Conservation (phyloP, 306 rosid genomes). For the Hippophae tibetana region DNA sequence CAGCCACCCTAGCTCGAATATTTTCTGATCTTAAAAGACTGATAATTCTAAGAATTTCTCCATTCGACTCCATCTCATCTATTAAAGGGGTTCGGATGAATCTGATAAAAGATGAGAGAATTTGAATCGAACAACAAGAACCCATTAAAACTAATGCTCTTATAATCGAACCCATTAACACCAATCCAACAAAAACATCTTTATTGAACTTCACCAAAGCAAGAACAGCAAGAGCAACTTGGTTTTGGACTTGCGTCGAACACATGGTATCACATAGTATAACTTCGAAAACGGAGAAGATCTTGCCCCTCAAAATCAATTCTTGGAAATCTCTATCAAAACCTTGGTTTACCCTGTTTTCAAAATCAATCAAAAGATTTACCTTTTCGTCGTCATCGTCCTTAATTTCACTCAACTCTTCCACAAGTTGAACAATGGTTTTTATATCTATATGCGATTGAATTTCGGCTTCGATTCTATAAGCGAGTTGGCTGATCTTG, state of each 20-base stretch:
- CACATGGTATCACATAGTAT: conserved; percentile 17
- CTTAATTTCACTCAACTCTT: neutral
- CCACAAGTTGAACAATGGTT: neutral
- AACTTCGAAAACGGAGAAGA: conserved; percentile 15
- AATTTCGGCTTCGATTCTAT: conserved; percentile 4
- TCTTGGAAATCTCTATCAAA: conserved; percentile 19
- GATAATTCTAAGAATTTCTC: conserved; percentile 31
- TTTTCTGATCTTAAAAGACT: conserved; percentile 22
- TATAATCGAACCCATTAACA: conserved; percentile 55
- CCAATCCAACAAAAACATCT: conserved; percentile 64
- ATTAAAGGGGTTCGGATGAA: conserved; percentile 43
- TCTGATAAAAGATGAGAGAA: conserved; percentile 31
- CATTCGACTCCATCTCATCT: conserved; percentile 43
- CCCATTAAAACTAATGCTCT: conserved; percentile 26
- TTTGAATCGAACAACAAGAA: conserved; percentile 29
- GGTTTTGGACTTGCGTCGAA: conserved; percentile 36
- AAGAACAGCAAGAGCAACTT: conserved; percentile 31
- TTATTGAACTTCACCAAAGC: conserved; percentile 48
- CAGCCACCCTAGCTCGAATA: conserved; percentile 18
- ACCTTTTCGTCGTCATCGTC: neutral
- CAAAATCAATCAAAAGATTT: conserved; percentile 11
- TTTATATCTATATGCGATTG: conserved; percentile 2
- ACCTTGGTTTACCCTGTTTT: conserved; percentile 7
- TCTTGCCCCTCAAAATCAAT: conserved; percentile 14
- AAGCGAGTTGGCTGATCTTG: conserved; percentile 8